A percentile compares a stretch with the other conserved stretches of the same genome.
These are phyloP conservation scores for Paecilomyces dactylethromorphus DNA, from an alignment of 2,329 filamentous ascomycete genomes.

Conservation along the genomic window DNA sequence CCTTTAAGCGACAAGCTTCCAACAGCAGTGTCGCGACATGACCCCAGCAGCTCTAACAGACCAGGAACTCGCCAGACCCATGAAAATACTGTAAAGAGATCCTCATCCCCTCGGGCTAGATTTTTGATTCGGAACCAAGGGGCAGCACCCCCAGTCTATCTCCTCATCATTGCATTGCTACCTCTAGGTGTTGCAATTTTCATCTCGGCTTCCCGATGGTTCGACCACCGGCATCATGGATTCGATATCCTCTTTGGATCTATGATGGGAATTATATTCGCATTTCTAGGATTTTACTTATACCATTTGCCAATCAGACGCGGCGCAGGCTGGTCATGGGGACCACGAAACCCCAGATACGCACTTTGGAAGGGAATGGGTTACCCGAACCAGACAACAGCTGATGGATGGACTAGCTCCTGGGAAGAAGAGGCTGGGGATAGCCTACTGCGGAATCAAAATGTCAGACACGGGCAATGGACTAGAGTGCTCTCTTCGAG, in stretches of 20 bases:
- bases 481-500: not conserved
- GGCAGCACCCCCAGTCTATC: conserved; percentile 75
- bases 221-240: conserved; percentile 83
- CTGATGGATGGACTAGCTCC: conserved; percentile 20
- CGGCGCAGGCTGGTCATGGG: conserved; percentile 90
- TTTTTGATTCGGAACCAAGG: conserved; percentile 62
- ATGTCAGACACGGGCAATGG: not conserved
- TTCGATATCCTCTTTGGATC: conserved; percentile 89
- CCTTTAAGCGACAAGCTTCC: conserved; percentile 16
- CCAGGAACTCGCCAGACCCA: not conserved
- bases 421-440: not conserved
- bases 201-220: conserved; percentile 79
- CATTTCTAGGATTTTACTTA: conserved; percentile 72
- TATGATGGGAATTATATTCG: conserved; percentile 63
- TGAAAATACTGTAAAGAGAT: not conserved
- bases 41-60: not conserved
- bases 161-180: conserved; percentile 62
- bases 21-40: not conserved
- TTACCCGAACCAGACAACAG: conserved; percentile 22
- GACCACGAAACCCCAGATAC: conserved; percentile 62
- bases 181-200: conserved; percentile 72
- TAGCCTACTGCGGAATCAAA: not conserved
- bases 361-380: conserved; percentile 51
- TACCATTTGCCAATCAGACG: conserved; percentile 74
- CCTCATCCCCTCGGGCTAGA: not conserved